These are phyloP conservation scores for Neurospora intermedia DNA, from an alignment of 495 filamentous ascomycete genomes.

Conservation along the genomic window DNA sequence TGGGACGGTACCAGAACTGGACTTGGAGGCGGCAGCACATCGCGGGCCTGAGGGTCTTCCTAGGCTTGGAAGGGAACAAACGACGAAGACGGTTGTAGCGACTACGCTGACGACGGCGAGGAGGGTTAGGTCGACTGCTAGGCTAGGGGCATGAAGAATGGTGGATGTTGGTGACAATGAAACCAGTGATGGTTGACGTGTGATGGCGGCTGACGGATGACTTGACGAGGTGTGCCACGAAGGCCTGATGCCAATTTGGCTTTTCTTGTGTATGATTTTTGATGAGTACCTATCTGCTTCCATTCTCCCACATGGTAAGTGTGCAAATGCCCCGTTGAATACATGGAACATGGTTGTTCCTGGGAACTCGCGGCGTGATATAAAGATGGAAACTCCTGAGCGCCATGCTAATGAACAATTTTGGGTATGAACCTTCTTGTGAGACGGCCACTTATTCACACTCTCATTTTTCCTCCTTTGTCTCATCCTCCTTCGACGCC, in stretches of 20 bases:
- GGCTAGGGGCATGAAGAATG: neutral
- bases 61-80: neutral
- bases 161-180: neutral
- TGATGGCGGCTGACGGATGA: neutral
- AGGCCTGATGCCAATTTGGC: neutral
- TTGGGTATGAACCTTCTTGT: neutral
- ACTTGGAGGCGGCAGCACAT: neutral
- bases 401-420: neutral
- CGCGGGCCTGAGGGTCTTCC: neutral
- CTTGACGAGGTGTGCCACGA: neutral
- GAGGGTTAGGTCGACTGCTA: neutral
- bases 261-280: neutral
- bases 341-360: neutral
- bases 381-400: neutral
- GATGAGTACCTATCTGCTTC: neutral
- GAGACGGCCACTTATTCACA: neutral
- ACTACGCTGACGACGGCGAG: neutral
- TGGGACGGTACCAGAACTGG: neutral
- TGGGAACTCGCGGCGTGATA: neutral
- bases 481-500: neutral
- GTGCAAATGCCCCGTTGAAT: neutral
- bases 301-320: neutral
- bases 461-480: neutral
- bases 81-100: neutral
- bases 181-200: neutral